Evolutionary conservation across 2,329 filamentous ascomycete genomes (phyloP).

Genomic region (Herpotrichia juniperi): DNA sequence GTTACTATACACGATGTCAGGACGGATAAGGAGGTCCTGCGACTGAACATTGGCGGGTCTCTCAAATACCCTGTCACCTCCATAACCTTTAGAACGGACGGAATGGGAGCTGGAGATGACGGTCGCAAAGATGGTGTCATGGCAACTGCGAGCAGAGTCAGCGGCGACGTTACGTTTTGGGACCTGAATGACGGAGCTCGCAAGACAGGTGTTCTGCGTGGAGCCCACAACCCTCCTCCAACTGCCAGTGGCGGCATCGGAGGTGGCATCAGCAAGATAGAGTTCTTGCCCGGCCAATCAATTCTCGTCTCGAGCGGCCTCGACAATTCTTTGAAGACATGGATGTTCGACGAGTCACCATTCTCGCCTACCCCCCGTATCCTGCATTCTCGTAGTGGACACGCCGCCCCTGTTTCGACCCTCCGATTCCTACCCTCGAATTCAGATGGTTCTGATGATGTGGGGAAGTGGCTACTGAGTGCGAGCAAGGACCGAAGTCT

Average conservation of each 20-base stretch:
- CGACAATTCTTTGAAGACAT: conserved; percentile 93
- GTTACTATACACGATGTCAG: conserved; percentile 83
- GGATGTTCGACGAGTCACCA: conserved; percentile 93
- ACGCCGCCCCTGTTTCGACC: conserved; percentile 82
- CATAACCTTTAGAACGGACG: conserved; percentile 90
- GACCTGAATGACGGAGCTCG: conserved; percentile 89
- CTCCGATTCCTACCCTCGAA: conserved; percentile 85
- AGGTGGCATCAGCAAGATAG: conserved; percentile 83
- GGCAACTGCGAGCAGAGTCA: conserved; percentile 81
- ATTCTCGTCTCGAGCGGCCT: conserved; percentile 88
- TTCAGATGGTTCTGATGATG: conserved; percentile 85
- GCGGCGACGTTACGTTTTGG: conserved; percentile 93
- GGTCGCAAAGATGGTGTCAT: conserved; percentile 85
- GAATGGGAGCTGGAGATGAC: conserved; percentile 84
- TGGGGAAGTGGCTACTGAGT: conserved; percentile 93
- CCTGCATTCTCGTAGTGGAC: conserved; percentile 84
- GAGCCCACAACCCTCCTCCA: conserved; percentile 81
- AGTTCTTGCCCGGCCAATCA: conserved; percentile 88
- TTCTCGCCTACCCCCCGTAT: conserved; percentile 87
- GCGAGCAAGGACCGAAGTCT: conserved; percentile 88
- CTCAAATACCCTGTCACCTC: conserved; percentile 71
- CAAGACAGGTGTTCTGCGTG: conserved; percentile 83
- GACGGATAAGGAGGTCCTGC: conserved; percentile 74
- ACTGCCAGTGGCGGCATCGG: conserved; percentile 60
- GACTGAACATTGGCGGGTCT: conserved; percentile 69